These are phyloP conservation scores for Phaeosphaeria sp. DNA, from an alignment of 2,329 filamentous ascomycete species.

Conservation along the genomic window DNA sequence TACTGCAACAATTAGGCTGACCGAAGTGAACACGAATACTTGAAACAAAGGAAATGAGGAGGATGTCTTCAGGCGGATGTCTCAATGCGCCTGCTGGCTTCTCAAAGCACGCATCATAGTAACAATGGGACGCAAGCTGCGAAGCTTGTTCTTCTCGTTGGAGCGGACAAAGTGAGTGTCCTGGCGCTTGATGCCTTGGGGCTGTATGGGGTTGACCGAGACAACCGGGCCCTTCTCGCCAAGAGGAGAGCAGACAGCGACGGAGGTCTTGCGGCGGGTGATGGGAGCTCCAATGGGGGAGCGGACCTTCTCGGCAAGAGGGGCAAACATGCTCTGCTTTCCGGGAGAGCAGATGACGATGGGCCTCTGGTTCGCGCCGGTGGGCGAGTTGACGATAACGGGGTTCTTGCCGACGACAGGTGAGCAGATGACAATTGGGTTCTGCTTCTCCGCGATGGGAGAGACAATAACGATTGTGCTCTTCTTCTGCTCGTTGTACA, in stretches of 20 bases:
- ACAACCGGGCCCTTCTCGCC: slow-evolving; percentile 16
- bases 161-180: slow-evolving; percentile 27
- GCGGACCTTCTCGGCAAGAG: slow-evolving; percentile 26
- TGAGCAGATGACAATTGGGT: slow-evolving; percentile 32
- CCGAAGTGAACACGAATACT: background rate
- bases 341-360: slow-evolving; percentile 31
- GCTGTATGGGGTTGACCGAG: slow-evolving; percentile 13
- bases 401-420: slow-evolving; percentile 31
- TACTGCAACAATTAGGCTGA: background rate
- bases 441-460: slow-evolving; percentile 27
- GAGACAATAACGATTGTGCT: slow-evolving; percentile 27
- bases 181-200: slow-evolving; percentile 17
- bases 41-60: background rate
- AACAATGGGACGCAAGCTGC: slow-evolving; percentile 19
- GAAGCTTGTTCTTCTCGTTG: slow-evolving; percentile 23
- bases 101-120: slow-evolving; percentile 12
- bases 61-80: slow-evolving; percentile 2
- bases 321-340: slow-evolving; percentile 25
- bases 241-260: slow-evolving; percentile 21
- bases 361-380: slow-evolving; percentile 18
- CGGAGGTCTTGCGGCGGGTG: slow-evolving; percentile 27
- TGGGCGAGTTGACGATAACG: slow-evolving; percentile 27
- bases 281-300: slow-evolving; percentile 29
- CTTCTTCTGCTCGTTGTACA: slow-evolving; percentile 30
- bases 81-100: slow-evolving; percentile 1